phyloP scores from a whole-genome alignment of 257 asterid genomes.

The Nemophila menziesii region DNA sequence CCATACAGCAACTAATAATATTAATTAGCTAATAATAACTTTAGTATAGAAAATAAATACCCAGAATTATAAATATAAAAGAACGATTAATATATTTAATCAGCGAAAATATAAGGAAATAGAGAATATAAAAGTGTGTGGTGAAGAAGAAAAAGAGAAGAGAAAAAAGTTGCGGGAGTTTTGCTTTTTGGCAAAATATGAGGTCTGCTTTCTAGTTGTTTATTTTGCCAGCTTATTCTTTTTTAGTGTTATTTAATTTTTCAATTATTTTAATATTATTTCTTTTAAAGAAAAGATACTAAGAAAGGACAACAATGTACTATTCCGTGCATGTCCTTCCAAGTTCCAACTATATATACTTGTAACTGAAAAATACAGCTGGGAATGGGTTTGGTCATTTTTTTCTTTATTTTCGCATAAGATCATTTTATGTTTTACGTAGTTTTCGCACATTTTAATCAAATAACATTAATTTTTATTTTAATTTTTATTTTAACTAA shows the following conservation, averaged over 20 bases:
- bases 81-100: conserved; percentile 16
- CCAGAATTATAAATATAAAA: conserved; percentile 8
- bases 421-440: no score
- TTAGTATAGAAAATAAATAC: conserved; percentile 1
- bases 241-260: not conserved
- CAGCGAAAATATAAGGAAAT: conserved; percentile 5
- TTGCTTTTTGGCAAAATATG: conserved; percentile 15
- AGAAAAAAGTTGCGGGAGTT: conserved; percentile 28
- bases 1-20: conserved; percentile 14
- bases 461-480: no score
- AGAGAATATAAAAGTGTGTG: conserved; percentile 8
- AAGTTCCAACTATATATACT: conserved; percentile 51
- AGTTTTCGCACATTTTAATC: no score
- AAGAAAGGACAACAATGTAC: conserved; percentile 24
- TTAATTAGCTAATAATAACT: not conserved
- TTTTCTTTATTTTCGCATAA: no score
- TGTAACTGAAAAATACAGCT: conserved; percentile 6
- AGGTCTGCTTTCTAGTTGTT: not conserved
- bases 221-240: conserved; percentile 3
- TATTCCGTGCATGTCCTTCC: conserved; percentile 62
- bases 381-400: not conserved
- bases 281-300: not conserved
- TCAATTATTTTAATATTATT: not conserved
- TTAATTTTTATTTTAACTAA: no score
- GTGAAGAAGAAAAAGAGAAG: conserved; percentile 13